Base-by-base conservation (phyloP, 2,329 filamentous ascomycete genomes). In the Alternaria brassicae region DNA sequence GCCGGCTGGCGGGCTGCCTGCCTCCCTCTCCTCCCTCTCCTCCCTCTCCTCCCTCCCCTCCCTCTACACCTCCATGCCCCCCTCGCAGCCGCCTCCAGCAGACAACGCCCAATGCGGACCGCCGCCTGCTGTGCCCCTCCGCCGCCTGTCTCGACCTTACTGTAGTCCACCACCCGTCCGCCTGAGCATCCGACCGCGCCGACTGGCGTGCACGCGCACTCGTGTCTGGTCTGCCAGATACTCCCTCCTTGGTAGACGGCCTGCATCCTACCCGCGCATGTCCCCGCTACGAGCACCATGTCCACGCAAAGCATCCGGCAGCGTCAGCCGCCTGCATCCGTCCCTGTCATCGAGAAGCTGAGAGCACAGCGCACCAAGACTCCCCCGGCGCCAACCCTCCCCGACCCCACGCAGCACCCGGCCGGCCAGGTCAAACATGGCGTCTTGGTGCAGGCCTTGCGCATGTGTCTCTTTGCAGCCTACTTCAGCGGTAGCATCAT, bases 401-500 rank as follows among this genome's bases (percentile, higher is more conserved):
- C 57, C 19, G 53, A 56, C 21, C 40, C 57, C 27, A 37, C 47
- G 6, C 45, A 56, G 28, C 77, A 79, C 48, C 78, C 77, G 17
- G 73, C 68, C 23, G 78, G 77, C 6, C 69, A 73, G 12, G 71
- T 78, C 56, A 80, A 80, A 66, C 79, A 82, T 76, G 81, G 81
- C 56, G 62, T 67, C 6, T 65, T 72, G 56, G 74, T 77, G 61
- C 80, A 83, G 65, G 70, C 74, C 10, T 62, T 83, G 39, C 80
- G 81, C 65, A 79, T 82, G 68, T 61, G 78, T 32, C 69, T 77
- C 23, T 81, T 83, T 60, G 77, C 70, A 59, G 54, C 80, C 62
- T 83, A 83, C 75, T 83, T 83, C 72, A 71, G 78, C 59, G 71
- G 72, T 54, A 79, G 74, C 65, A 79, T 78, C 62, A 58, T 82